Conservation (phyloP, 139 green algal genomes). For the Chlamydomonas incerta region DNA sequence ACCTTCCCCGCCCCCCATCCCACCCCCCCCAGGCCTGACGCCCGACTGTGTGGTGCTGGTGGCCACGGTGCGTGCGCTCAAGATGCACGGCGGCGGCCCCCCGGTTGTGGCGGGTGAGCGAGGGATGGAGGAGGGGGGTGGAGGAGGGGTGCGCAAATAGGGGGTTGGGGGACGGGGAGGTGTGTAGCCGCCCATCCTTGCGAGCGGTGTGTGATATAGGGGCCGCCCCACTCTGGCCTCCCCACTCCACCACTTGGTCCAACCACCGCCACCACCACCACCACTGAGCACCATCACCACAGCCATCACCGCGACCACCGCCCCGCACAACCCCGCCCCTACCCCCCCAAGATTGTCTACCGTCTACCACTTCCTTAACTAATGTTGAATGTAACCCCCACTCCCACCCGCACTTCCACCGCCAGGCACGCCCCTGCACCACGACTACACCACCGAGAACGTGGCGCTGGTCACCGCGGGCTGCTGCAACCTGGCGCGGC, state of each 20-base stretch:
- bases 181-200: background rate
- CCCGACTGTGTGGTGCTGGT: slow-evolving; percentile 92
- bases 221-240: too few species aligned
- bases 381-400: too few species aligned
- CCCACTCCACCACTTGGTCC: too few species aligned
- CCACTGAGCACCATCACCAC: too few species aligned
- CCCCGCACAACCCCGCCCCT: too few species aligned
- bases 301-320: too few species aligned
- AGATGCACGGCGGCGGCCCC: slow-evolving; percentile 93
- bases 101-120: slow-evolving; percentile 71
- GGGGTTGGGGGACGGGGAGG: too few species aligned
- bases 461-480: slow-evolving; percentile 85
- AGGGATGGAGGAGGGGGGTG: background rate
- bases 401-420: background rate
- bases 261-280: too few species aligned
- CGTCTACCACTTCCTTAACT: too few species aligned
- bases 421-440: slow-evolving; percentile 89
- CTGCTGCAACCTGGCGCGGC: slow-evolving; percentile 84
- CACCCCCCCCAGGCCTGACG: slow-evolving; percentile 41
- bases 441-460: slow-evolving; percentile 93
- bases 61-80: slow-evolving; percentile 95
- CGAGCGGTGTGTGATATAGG: too few species aligned
- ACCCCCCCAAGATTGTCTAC: too few species aligned
- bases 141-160: background rate
- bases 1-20: too few species aligned